Evolutionary conservation across 768 basidiomycete genomes (phyloP).

Genomic region (Royoungia palumana): DNA sequence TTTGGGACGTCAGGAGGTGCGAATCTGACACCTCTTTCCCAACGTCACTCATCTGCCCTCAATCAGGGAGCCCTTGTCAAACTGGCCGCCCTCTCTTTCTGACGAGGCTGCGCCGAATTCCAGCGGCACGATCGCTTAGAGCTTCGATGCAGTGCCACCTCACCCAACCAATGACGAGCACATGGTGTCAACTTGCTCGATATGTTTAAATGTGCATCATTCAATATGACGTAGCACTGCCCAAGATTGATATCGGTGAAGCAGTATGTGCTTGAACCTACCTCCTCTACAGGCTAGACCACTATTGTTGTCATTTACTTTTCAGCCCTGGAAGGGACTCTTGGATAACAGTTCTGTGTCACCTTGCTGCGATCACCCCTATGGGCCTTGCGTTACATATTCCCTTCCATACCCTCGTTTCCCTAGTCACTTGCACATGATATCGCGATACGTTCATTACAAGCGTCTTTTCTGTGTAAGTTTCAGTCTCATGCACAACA

Average conservation of each 20-base stretch:
- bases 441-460: conserved; percentile 34
- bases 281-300: too few species aligned
- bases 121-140: conserved; percentile 23
- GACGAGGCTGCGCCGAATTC: conserved; percentile 17
- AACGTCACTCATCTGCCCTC: conserved; percentile 1
- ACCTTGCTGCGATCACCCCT: conserved; percentile 45
- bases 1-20: conserved; percentile 88
- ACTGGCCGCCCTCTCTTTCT: conserved; percentile 30
- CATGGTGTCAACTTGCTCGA: too few species aligned
- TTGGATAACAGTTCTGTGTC: conserved; percentile 40
- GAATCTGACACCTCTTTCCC: conserved; percentile 26
- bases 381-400: conserved; percentile 41
- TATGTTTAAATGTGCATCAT: too few species aligned
- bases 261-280: too few species aligned
- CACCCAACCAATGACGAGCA: too few species aligned
- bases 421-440: conserved; percentile 45
- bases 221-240: too few species aligned
- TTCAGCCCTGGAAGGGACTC: conserved; percentile 48
- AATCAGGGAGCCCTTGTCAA: conserved; percentile 20
- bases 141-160: neutral
- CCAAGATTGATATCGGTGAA: too few species aligned
- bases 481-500: neutral
- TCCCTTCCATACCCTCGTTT: conserved; percentile 38
- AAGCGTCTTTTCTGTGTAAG: conserved; percentile 22
- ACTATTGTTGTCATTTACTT: conserved; percentile 2